These are phyloP conservation scores for Scheffersomyces stipitis DNA, from an alignment of 805 yeast genomes.

Conservation along the genomic window DNA sequence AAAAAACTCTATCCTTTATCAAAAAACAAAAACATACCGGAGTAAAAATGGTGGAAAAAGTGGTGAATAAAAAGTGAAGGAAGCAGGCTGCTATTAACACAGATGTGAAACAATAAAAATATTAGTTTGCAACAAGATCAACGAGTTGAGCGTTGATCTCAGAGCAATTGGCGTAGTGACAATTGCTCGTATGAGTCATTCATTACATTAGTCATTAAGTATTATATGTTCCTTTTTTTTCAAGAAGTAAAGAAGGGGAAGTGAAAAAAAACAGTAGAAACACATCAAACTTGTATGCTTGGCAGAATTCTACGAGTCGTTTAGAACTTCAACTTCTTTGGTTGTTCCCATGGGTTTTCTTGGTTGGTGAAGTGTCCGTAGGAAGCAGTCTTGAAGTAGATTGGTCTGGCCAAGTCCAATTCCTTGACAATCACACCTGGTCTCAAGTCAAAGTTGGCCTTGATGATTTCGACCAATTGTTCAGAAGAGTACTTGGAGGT, in stretches of 20 bases:
- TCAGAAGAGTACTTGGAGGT: conserved; percentile 87
- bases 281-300: background rate
- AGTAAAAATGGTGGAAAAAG: conserved; percentile 18
- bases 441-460: conserved; percentile 95
- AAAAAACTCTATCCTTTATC: conserved; percentile 35
- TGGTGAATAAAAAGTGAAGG: conserved; percentile 14
- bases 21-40: conserved; percentile 8
- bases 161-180: conserved; percentile 3
- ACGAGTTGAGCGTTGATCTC: conserved; percentile 49
- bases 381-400: conserved; percentile 97
- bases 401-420: conserved; percentile 97
- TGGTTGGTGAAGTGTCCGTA: conserved; percentile 99
- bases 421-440: conserved; percentile 99
- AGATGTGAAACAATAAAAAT: conserved; percentile 9
- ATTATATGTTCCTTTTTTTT: conserved; percentile 11
- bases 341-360: conserved; percentile 98
- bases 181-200: conserved; percentile 23
- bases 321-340: conserved; percentile 72
- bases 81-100: conserved; percentile 2
- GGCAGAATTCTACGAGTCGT: conserved; percentile 3
- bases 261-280: background rate
- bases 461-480: conserved; percentile 88
- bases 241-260: no score
- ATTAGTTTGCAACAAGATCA: conserved; percentile 21
- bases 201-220: conserved; percentile 45